Evolutionary conservation across 106 monocot genomes (phyloP), one percentile per base, ranked within the genome.

Genomic region (Dendrobium officinale): DNA sequence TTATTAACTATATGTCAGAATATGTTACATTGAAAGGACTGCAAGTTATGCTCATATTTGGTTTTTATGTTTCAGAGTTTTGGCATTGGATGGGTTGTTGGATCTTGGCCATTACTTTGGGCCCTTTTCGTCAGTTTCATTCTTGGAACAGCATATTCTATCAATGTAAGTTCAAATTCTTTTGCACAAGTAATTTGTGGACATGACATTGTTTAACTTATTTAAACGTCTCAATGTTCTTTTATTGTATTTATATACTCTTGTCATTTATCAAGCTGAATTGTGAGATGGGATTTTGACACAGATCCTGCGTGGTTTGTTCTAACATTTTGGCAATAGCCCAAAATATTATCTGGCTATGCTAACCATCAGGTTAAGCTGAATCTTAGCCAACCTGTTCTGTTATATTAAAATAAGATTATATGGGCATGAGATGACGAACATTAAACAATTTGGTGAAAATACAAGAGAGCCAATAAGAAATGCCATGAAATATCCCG

Each of bases 101-200:
- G 99, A 55, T 99, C 99, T 58, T 90, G 91, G 92, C 95, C 95
- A 78, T 87, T 95, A 77, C 95, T 95, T 82, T 95, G 88, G 91
- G 95, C 99, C 76, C 95, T 99, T 77, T 93, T 91, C 72, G 83
- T 99, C 83, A 99, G 95, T 88, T 99, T 99, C 81, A 49, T 95
- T 64, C 99, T 99, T 86, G 99, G 95, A 81, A 95, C 99, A 49
- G 95, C 95, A 79, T 99, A 99, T 79, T 95, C 99, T 33, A 90
- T 91, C 61, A 79, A 95, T 91, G 99, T 99, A 86, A 93, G 89
- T 79, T 68, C 55, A 41, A 51, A 27, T 49, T 51, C 16, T 51
- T 26, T 49, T 13, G 6, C 29, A 33, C 4, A 70, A 70, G 16
- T 33, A 31, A 13, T 70, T 70, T 70, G 37, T 70, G 33, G 31